Conservation (phyloP, 495 filamentous ascomycete genomes). For the Usnea hakonensis region DNA sequence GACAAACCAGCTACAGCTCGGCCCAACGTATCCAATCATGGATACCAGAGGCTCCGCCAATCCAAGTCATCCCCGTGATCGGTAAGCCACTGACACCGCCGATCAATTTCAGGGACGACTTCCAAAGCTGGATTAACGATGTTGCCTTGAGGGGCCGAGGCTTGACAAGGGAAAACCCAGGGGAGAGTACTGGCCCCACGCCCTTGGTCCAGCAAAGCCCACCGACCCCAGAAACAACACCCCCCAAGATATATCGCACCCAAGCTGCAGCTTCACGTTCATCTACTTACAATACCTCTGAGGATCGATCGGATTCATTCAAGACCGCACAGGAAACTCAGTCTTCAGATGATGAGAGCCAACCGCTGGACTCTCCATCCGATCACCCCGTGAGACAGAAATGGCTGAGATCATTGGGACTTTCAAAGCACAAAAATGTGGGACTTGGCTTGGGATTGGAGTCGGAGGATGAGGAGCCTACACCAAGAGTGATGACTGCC, state of each 20-base stretch:
- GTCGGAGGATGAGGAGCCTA: conserved; percentile 27
- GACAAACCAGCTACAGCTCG: conserved; percentile 15
- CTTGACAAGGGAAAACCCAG: conserved; percentile 13
- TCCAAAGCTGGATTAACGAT: conserved; percentile 22
- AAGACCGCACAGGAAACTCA: conserved; percentile 60
- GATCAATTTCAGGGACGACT: conserved; percentile 16
- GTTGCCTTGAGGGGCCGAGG: conserved; percentile 7
- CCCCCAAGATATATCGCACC: conserved; percentile 46
- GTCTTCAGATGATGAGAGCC: conserved; percentile 55
- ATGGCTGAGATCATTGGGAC: conserved; percentile 15
- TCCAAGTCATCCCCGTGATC: conserved; percentile 11
- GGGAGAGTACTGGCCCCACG: conserved; percentile 35
- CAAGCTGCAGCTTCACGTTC: conserved; percentile 38
- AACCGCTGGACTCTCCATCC: conserved; percentile 41
- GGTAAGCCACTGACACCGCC: conserved; percentile 23
- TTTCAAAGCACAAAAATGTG: conserved; percentile 28
- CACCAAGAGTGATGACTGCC: conserved; percentile 9
- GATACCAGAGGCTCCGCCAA: conserved; percentile 19
- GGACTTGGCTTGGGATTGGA: conserved; percentile 47
- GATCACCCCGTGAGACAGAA: conserved; percentile 32
- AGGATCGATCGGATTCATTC: conserved; percentile 62
- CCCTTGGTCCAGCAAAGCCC: conserved; percentile 58
- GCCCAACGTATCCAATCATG: conserved; percentile 21
- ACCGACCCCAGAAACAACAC: conserved; percentile 66
- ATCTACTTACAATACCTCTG: conserved; percentile 35